A percentile compares a stretch with the other conserved stretches of the same genome.
Evolutionary conservation across 371 early-diverging fungal genomes (phyloP).

Genomic region (Apophysomyces trapeziformis): DNA sequence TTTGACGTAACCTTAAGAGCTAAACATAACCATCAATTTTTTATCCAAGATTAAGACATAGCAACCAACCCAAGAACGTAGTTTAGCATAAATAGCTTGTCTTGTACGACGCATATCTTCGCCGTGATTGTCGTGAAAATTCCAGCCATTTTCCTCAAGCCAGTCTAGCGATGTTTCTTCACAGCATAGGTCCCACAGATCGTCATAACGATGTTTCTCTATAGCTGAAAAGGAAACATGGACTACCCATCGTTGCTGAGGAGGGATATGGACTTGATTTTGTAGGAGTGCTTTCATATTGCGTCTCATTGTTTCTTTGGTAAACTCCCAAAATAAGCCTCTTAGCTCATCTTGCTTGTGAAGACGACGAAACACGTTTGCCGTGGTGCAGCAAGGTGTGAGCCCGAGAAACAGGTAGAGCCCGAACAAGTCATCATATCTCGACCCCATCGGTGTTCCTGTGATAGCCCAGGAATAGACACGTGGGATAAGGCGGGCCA

Average conservation of each 20-base stretch:
- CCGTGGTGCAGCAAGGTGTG: constrained; percentile 30
- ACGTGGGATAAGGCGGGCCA: constrained; percentile 63
- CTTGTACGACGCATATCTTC: neutral
- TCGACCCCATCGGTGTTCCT: constrained; percentile 64
- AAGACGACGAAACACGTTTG: constrained; percentile 25
- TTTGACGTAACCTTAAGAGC: constrained; percentile 38
- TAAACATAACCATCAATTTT: constrained; percentile 13
- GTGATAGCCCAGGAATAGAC: constrained; percentile 73
- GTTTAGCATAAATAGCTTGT: constrained; percentile 11
- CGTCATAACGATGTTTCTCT: constrained; percentile 68
- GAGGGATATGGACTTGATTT: constrained; percentile 61
- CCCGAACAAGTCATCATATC: constrained; percentile 57
- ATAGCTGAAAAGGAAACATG: constrained; percentile 58
- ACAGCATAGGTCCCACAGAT: constrained; percentile 53
- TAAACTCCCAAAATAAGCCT: constrained; percentile 34
- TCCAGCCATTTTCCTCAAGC: constrained; percentile 34
- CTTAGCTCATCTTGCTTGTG: constrained; percentile 20
- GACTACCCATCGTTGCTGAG: constrained; percentile 52
- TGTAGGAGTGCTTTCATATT: constrained; percentile 57
- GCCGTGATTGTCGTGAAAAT: neutral
- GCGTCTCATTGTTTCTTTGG: constrained; percentile 56
- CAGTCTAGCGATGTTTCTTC: constrained; percentile 21
- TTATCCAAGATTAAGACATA: neutral
- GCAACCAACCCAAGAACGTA: constrained; percentile 32
- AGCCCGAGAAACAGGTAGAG: constrained; percentile 52